Conservation (phyloP, 192 early-diverging fungal species). For the Globomyces pollinis-pini region DNA sequence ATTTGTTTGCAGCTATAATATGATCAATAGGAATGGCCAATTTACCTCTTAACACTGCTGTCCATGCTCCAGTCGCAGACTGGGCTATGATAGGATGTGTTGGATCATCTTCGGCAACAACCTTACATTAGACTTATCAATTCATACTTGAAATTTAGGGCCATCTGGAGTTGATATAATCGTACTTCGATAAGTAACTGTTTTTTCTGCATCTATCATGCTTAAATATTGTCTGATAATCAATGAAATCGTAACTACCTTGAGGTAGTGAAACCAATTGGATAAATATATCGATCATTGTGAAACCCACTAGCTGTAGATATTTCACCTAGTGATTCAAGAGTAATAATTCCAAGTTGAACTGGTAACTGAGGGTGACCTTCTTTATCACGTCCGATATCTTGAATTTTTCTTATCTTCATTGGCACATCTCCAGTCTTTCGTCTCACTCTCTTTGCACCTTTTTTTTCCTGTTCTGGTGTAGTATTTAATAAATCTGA, state of each 20-base stretch:
- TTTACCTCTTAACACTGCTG: conserved; percentile 57
- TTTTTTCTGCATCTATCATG: conserved; percentile 53
- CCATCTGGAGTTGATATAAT: conserved; percentile 69
- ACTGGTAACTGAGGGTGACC: conserved; percentile 72
- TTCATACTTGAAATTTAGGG: conserved; percentile 74
- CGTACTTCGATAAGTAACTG: conserved; percentile 56
- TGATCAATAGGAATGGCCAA: background rate
- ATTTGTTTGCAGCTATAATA: conserved; percentile 53
- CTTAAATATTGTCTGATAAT: conserved; percentile 63
- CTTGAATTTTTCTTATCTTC: conserved; percentile 12
- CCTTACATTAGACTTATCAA: too few species aligned
- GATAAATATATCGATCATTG: conserved; percentile 87
- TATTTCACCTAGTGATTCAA: conserved; percentile 64
- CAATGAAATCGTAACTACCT: too few species aligned
- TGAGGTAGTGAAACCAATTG: conserved; percentile 75
- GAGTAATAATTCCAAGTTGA: conserved; percentile 68
- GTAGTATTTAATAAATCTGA: background rate
- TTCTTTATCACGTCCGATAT: too few species aligned
- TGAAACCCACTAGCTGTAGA: conserved; percentile 73
- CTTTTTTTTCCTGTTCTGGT: background rate
- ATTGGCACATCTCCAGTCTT: background rate
- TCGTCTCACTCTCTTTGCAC: background rate
- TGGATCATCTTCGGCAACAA: conserved; percentile 74
- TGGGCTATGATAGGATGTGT: conserved; percentile 61
- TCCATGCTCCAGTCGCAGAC: conserved; percentile 89